Evolutionary conservation across 306 rosid genomes (phyloP), one percentile per base, ranked within the genome.

Genomic region (Lathyrus tuberosus): DNA sequence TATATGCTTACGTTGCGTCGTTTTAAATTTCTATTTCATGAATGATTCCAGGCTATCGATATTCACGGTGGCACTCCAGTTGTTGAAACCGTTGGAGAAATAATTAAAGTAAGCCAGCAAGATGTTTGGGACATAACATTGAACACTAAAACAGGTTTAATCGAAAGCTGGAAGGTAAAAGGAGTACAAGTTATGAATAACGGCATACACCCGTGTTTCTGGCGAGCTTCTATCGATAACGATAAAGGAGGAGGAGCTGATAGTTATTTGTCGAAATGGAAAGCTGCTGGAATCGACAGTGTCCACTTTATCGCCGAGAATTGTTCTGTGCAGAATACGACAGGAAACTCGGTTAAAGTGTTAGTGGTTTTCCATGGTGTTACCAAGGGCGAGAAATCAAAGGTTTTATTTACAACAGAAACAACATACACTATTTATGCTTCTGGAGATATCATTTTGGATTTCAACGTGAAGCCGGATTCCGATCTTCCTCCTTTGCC

Each of bases 151-250:
- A 88, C 84, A 1, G 97, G 98, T 72, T 77, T 79, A 62, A 37
- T 94, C 62, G 90, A 90, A 77, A 83, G 89, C 89, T 94, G 96
- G 97, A 88, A 88, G 96, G 98, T 94, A 90, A 44, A 71, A 82
- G 97, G 95, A 84, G 83, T 88, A 71, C 30, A 82, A 54, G 59
- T 94, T 70, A 76, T 88, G 83, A 81, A 52, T 35, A 86, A 87
- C 59, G 97, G 98, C 38, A 69, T 94, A 75, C 49, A 80, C 14
- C 98, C 98, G 74, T 79, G 92, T 82, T 90, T 94, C 79, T 94
- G 96, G 97, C 83, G 97, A 73, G 98, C 98, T 57, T 86, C 97
- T 10, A 94, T 79, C 0, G 98, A 94, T 68, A 94, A 94, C 20
- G 98, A 94, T 76, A 94, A 88, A 72, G 98, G 98, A 1, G 98